Evolutionary conservation across 2,329 filamentous ascomycete genomes (phyloP), one percentile per base, ranked within the genome.

Genomic region (Neopestalotiopsis sp.): DNA sequence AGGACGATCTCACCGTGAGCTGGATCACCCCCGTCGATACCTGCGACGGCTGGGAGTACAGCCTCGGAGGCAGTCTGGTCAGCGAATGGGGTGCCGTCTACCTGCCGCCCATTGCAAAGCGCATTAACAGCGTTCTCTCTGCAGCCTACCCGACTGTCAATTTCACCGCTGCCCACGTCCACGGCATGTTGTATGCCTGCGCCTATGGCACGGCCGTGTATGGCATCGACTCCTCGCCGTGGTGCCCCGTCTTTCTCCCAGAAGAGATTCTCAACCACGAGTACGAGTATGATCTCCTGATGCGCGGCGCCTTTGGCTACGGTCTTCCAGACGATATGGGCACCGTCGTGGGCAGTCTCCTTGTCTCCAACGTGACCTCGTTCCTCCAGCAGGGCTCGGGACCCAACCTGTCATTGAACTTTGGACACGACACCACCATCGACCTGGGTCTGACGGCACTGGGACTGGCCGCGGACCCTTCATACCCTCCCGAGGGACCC

Each of bases 401-500:
- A 2, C 65, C 68, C 6, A 73, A 70, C 13, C 62, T 74, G 17
- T 73, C 73, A 32, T 66, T 75, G 9, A 70, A 70, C 24, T 75
- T 75, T 57, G 73, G 73, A 4, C 74, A 75, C 59, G 73, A 75
- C 34, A 75, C 72, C 52, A 74, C 74, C 3, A 73, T 75, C 14
- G 71, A 72, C 9, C 42, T 75, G 0, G 73, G 72, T 0, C 60
- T 75, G 13, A 71, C 74, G 7, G 71, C 73, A 3, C 68, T 74
- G 2, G 71, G 73, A 10, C 69, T 74, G 17, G 74, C 73, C 0
- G 57, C 60, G n/a, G 72, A 74, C 34, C 20, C 66, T 7, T 62
- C 57, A 4, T 75, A 72, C 20, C 73, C 74, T 45, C 12, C 65
- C 3, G 52, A 67, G 5, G 74, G 73, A 1, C 73, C 74, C 9